Evolutionary conservation across 192 early-diverging fungal genomes (phyloP), one percentile per base, ranked within the genome.

Genomic region (Mortierella alpina): DNA sequence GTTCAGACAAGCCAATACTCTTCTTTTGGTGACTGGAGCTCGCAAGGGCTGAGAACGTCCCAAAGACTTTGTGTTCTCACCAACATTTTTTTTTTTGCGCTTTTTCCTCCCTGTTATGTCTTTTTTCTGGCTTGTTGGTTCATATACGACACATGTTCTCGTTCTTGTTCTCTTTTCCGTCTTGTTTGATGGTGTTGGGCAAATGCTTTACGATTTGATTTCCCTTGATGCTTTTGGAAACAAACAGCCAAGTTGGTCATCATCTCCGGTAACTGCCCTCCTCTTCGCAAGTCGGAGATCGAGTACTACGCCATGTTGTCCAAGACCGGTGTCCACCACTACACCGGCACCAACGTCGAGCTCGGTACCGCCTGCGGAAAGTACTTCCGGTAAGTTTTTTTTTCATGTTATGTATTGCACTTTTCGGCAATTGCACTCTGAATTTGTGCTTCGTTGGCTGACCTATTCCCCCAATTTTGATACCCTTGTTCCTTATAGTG

Each of bases 271-370:
- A 99, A 99, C 96, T 96, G 95, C 89, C 97, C 97, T 73, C 96
- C 97, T 85, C 93, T 99, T 86, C 93, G 98, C 89, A 99, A 98
- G 93, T 95, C 95, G 66, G 98, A 99, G 92, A 93, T 99, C 82
- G 97, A 99, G 91, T 99, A 99, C 96, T 99, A 99, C 92, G 98
- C 98, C 86, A 99, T 99, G 98, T 92, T 99, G 73, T 95, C 96
- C 90, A 99, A 99, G 94, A 98, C 98, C 84, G 91, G 91, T 90
- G 98, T 99, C 83, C 98, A 99, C 93, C 98, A 99, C 97, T 97
- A 96, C 93, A 86, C 88, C 84, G 97, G 97, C 84, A 97, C 93
- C 96, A 99, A 99, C 95, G 95, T 97, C 82, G 96, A 96, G 80
- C 93, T 99, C 77, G 98, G 98, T 84, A 99, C 97, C 81, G 98